phyloP scores from a whole-genome alignment of 164 flowering plant species.

The Nymphaea colorata region DNA sequence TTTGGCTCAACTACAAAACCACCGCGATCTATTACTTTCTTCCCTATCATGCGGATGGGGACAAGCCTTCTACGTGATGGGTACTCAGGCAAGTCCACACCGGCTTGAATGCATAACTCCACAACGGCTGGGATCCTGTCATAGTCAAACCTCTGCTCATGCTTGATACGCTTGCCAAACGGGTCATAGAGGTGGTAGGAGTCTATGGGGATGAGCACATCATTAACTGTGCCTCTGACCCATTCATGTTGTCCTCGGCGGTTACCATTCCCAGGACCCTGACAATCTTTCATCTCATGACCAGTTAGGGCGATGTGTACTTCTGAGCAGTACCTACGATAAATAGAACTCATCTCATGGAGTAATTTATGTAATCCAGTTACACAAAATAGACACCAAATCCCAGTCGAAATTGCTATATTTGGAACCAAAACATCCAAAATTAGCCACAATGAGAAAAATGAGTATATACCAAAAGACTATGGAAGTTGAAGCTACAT shows the following conservation, averaged over 20 bases:
- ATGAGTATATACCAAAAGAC: too few species aligned
- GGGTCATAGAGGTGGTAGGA: conserved; percentile 94
- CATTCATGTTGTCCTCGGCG: conserved; percentile 63
- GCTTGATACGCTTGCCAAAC: conserved; percentile 74
- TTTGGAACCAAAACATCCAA: too few species aligned
- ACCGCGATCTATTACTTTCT: conserved; percentile 71
- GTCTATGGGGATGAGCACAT: conserved; percentile 68
- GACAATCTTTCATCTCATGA: conserved; percentile 62
- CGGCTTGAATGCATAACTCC: conserved; percentile 95
- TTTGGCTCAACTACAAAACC: conserved; percentile 54
- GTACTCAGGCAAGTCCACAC: conserved; percentile 73
- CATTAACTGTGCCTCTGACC: conserved; percentile 80
- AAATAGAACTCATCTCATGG: background rate
- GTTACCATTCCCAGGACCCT: conserved; percentile 28
- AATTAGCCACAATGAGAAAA: too few species aligned
- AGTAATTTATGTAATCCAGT: too few species aligned
- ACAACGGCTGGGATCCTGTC: conserved; percentile 91
- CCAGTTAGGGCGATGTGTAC: conserved; percentile 65
- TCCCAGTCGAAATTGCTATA: too few species aligned
- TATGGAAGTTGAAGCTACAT: too few species aligned
- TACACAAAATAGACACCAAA: too few species aligned
- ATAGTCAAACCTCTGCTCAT: conserved; percentile 69
- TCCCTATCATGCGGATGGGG: conserved; percentile 75
- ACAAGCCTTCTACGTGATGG: conserved; percentile 73
- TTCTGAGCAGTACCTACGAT: conserved; percentile 64